These are phyloP conservation scores for Emergomyces pasteurianus DNA, from an alignment of 2,329 filamentous ascomycete genomes.

Conservation along the genomic window DNA sequence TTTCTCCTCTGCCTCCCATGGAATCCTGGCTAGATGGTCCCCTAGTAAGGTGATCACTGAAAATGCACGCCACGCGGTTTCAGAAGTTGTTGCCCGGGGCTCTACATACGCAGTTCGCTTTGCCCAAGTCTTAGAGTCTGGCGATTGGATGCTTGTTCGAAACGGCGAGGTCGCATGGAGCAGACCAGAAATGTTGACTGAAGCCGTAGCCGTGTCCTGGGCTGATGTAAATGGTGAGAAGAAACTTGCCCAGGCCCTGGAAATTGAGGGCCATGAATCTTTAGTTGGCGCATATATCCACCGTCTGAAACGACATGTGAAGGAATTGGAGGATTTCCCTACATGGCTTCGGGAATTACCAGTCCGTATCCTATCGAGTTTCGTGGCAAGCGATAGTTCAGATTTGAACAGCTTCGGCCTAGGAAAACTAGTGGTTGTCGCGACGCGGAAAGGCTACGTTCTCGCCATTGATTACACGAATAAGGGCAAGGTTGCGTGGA, in stretches of 20 bases:
- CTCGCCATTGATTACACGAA: slow-evolving; percentile 69
- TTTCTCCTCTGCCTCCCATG: slow-evolving; percentile 64
- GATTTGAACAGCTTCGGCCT: slow-evolving; percentile 61
- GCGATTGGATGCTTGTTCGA: slow-evolving; percentile 72
- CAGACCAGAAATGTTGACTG: slow-evolving; percentile 70
- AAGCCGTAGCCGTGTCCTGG: slow-evolving; percentile 67
- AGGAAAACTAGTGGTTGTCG: slow-evolving; percentile 70
- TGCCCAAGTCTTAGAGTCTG: slow-evolving; percentile 51
- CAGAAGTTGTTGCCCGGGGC: slow-evolving; percentile 68
- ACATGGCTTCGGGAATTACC: slow-evolving; percentile 60
- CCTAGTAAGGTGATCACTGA: slow-evolving; percentile 38
- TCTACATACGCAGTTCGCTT: slow-evolving; percentile 65
- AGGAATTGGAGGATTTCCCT: slow-evolving; percentile 63
- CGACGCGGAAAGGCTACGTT: slow-evolving; percentile 65
- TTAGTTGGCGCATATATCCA: slow-evolving; percentile 74
- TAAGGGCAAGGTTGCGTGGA: slow-evolving; percentile 66
- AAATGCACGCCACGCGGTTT: slow-evolving; percentile 54
- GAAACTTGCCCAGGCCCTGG: slow-evolving; percentile 64
- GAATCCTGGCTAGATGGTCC: slow-evolving; percentile 63
- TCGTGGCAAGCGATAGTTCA: slow-evolving; percentile 45
- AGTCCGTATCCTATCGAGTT: slow-evolving; percentile 51
- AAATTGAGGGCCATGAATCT: slow-evolving; percentile 76
- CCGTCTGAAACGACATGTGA: slow-evolving; percentile 67
- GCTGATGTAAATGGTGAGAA: slow-evolving; percentile 64
- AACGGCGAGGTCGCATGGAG: slow-evolving; percentile 75